Percentiles rank a stretch among this genome's conserved stretches.
Conservation (phyloP, 208 protist genomes). For the Crithidia thermophila region DNA sequence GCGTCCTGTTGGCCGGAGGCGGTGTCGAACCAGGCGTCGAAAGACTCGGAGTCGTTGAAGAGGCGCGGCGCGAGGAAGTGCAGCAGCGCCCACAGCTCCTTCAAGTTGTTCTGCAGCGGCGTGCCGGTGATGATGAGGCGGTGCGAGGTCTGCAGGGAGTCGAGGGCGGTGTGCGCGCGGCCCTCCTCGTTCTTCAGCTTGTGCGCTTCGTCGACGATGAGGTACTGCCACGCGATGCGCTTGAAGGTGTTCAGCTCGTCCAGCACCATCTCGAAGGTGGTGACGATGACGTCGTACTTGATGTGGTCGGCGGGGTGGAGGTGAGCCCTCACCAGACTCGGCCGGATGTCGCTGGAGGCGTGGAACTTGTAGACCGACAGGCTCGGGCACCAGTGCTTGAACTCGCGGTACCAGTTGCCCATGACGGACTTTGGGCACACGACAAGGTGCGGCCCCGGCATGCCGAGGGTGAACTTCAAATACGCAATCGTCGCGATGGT, state of each 20-base stretch:
- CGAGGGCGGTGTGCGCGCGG: conserved; percentile 61
- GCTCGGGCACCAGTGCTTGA: conserved; percentile 95
- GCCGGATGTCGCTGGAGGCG: conserved; percentile 93
- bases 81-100: conserved; percentile 96
- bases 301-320: conserved; percentile 57
- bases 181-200: conserved; percentile 94
- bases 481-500: conserved; percentile 97
- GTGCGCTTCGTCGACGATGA: conserved; percentile 99
- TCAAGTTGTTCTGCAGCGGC: conserved; percentile 98
- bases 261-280: conserved; percentile 97
- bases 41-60: conserved; percentile 85
- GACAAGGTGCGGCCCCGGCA: conserved; percentile 96
- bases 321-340: conserved; percentile 66
- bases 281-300: conserved; percentile 95
- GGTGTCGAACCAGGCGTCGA: conserved; percentile 95
- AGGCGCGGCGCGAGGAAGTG: conserved; percentile 95
- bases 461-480: conserved; percentile 90
- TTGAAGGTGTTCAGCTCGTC: conserved; percentile 91
- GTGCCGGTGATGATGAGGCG: conserved; percentile 98
- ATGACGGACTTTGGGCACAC: conserved; percentile 97
- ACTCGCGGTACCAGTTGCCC: conserved; percentile 98
- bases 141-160: conserved; percentile 81
- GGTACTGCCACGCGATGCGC: conserved; percentile 93
- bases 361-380: conserved; percentile 95
- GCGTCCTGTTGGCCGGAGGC: conserved; percentile 79